Base-by-base conservation (phyloP, 2,329 filamentous ascomycete species). In the Pseudogymnoascus verrucosus region DNA sequence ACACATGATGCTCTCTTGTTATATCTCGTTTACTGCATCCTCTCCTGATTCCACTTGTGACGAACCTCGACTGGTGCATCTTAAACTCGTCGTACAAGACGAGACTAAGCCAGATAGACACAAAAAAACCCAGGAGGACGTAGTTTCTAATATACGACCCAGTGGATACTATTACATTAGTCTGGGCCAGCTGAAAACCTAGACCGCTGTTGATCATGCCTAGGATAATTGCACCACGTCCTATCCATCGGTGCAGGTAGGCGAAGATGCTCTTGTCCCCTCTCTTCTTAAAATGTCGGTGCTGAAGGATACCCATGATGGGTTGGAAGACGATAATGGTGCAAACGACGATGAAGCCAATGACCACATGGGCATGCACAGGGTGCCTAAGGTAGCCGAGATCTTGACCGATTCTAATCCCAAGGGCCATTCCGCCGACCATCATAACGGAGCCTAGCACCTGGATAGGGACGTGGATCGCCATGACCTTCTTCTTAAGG, bases 201-300 rank as follows among this genome's bases (percentile, higher is more conserved):
- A 65, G 64, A 37, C 64, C 64, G 42, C 37, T 60, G 36, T 65
- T 65, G 62, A 64, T 64, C 60, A 63, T 44, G 31, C 64, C 64
- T 14, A 65, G n/a, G 11, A 65, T n/a, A 42, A 65, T 60, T 16
- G 64, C 62, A 28, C 8, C 34, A 21, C 64, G 64, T 19, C 64
- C 64, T 21, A 64, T 26, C 62, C 62, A 65, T 40, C 64, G 62
- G 37, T 65, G 64, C 16, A 65, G 23, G 26, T 65, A 65, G 39
- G 16, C 64, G 47, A 64, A 65, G 21, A 59, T n/a, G 23, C 61
- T 64, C 34, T 60, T 64, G 31, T 39, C 28, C 16, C 62, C 63
- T 19, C 37, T 64, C 36, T 60, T 64, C 62, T 64, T 65, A 44
- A 64, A 65, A 42, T 64, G 23, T 16, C 34, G 16, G 44, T 65